phyloP scores from a whole-genome alignment of 257 asterid genomes.

The Eustoma russellianum region DNA sequence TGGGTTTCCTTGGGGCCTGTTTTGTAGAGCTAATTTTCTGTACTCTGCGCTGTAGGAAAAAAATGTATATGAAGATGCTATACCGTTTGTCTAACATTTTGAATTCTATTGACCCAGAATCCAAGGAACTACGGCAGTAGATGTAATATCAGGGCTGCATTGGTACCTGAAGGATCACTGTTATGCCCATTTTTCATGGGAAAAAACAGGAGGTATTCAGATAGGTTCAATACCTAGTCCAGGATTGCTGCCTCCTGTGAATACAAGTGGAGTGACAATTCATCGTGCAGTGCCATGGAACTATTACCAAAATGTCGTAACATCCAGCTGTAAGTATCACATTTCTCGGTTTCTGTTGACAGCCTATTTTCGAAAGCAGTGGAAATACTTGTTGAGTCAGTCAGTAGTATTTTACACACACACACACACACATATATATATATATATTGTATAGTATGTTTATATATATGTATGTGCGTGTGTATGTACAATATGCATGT shows the following conservation, averaged over 20 bases:
- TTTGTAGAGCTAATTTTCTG: too few relatives aligned
- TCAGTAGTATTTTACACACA: too few relatives aligned
- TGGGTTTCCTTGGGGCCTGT: too few relatives aligned
- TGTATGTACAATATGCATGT: too few relatives aligned
- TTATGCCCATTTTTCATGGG: constrained; percentile 97
- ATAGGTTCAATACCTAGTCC: constrained; percentile 72
- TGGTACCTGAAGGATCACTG: constrained; percentile 91
- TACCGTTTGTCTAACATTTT: constrained; percentile 4
- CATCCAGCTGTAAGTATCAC: constrained; percentile 87
- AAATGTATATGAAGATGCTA: neutral
- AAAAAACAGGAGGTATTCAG: constrained; percentile 87
- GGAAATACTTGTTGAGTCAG: too few relatives aligned
- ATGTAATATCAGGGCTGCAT: constrained; percentile 82
- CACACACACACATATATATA: too few relatives aligned
- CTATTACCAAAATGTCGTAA: constrained; percentile 95
- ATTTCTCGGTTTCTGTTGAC: neutral
- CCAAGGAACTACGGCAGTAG: constrained; percentile 86
- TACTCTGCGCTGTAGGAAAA: too few relatives aligned
- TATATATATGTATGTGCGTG: too few relatives aligned
- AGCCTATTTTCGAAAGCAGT: too few relatives aligned
- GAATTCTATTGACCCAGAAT: constrained; percentile 31
- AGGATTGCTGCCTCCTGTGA: constrained; percentile 71
- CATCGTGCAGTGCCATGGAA: constrained; percentile 88
- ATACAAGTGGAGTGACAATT: constrained; percentile 45
- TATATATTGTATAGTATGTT: too few relatives aligned